A percentile compares a stretch with the other conserved stretches of the same genome.
These are phyloP conservation scores for Bromus sterilis DNA, from an alignment of 176 grass and related monocot species.

Conservation along the genomic window DNA sequence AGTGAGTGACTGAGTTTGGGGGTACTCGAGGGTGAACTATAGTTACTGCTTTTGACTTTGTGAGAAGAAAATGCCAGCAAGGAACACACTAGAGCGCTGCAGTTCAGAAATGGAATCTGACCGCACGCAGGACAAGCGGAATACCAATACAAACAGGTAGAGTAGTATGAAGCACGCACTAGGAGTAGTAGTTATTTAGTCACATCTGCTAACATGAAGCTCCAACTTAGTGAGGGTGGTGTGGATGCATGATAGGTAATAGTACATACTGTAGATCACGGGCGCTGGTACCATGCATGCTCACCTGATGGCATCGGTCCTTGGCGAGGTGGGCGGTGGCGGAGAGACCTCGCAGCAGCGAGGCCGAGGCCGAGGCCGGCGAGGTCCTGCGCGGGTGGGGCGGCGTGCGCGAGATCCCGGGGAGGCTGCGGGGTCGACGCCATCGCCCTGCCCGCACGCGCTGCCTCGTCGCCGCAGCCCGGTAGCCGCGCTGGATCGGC, in stretches of 20 bases:
- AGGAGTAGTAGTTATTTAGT: too few relatives aligned
- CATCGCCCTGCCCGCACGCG: neutral
- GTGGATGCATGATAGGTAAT: too few relatives aligned
- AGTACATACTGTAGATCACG: too few relatives aligned
- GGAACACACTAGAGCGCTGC: neutral
- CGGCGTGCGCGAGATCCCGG: neutral
- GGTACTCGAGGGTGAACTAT: neutral
- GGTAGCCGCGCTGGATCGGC: neutral
- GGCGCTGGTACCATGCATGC: neutral
- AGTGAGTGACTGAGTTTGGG: neutral
- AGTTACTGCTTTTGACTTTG: neutral
- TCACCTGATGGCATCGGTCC: neutral
- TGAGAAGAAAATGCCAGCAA: neutral
- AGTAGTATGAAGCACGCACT: too few relatives aligned
- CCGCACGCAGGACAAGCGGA: neutral
- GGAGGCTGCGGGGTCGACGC: neutral
- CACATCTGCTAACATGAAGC: too few relatives aligned
- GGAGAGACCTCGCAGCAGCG: neutral
- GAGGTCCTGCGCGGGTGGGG: constrained; percentile 5
- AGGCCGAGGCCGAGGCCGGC: neutral
- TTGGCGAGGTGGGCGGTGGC: neutral
- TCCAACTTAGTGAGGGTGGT: too few relatives aligned
- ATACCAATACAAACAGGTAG: too few relatives aligned
- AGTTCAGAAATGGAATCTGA: neutral
- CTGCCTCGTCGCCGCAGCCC: neutral